These are phyloP conservation scores for Dioscorea zingiberensis DNA, from an alignment of 106 monocot genomes.

Conservation along the genomic window DNA sequence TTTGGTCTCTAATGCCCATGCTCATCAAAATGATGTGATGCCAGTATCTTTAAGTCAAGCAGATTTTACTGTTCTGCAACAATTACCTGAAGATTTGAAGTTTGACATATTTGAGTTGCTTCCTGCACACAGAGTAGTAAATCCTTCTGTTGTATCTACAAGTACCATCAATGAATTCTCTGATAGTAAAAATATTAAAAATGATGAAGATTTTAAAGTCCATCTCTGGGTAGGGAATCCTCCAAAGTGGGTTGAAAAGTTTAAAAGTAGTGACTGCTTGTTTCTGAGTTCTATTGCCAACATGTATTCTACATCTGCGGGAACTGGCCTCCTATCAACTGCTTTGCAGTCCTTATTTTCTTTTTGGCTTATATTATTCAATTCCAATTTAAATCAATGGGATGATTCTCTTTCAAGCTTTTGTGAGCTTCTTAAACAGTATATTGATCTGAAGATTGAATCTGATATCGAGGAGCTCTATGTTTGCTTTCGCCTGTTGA, in stretches of 20 bases:
- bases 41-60: slow-evolving; percentile 48
- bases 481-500: slow-evolving; percentile 66
- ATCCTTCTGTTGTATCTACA: slow-evolving; percentile 4
- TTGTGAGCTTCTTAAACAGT: slow-evolving; percentile 60
- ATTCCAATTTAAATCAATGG: slow-evolving; percentile 29
- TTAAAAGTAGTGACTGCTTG: slow-evolving; percentile 34
- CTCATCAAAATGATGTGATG: slow-evolving; percentile 30
- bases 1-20: background rate
- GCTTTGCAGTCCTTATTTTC: slow-evolving; percentile 40
- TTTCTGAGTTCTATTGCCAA: slow-evolving; percentile 50
- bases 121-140: slow-evolving; percentile 30
- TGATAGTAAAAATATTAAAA: background rate
- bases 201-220: slow-evolving; percentile 11
- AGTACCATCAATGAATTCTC: slow-evolving; percentile 4
- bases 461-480: slow-evolving; percentile 89
- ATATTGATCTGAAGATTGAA: slow-evolving; percentile 63
- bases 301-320: slow-evolving; percentile 25
- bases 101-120: slow-evolving; percentile 25
- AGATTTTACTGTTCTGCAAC: slow-evolving; percentile 36
- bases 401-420: slow-evolving; percentile 34
- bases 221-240: slow-evolving; percentile 58
- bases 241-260: slow-evolving; percentile 63
- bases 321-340: slow-evolving; percentile 37
- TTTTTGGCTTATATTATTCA: slow-evolving; percentile 15
- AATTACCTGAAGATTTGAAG: slow-evolving; percentile 51